Conservation (phyloP, 2,329 filamentous ascomycete species). For the Epichloe elymi region DNA sequence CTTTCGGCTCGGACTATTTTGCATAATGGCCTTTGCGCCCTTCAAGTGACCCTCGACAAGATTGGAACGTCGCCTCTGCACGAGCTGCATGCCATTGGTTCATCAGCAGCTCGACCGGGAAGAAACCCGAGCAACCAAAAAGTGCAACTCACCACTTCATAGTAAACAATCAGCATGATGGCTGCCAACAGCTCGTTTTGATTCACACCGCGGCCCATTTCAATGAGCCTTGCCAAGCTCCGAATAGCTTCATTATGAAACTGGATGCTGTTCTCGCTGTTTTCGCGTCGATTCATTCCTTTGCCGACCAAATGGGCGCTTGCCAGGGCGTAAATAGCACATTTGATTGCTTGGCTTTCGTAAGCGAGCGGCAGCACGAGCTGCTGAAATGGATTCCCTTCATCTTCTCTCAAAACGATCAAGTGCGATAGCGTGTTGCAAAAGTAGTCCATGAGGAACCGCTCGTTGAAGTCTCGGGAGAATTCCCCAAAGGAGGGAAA, state of each 20-base stretch:
- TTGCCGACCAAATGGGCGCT: slow-evolving; percentile 70
- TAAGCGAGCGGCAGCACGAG: slow-evolving; percentile 47
- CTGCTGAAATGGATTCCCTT: slow-evolving; percentile 49
- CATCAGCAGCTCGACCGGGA: background rate
- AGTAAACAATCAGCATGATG: slow-evolving; percentile 50
- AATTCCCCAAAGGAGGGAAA: slow-evolving; percentile 44
- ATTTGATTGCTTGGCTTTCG: slow-evolving; percentile 49
- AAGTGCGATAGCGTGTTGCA: slow-evolving; percentile 50
- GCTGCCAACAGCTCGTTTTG: slow-evolving; percentile 46
- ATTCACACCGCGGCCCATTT: slow-evolving; percentile 34
- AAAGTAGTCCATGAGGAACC: slow-evolving; percentile 47
- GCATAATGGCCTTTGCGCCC: slow-evolving; percentile 49
- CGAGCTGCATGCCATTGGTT: slow-evolving; percentile 29
- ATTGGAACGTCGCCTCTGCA: slow-evolving; percentile 44
- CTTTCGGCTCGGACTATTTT: slow-evolving; percentile 27
- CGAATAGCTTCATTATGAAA: slow-evolving; percentile 49
- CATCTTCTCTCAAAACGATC: slow-evolving; percentile 51
- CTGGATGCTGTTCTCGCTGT: slow-evolving; percentile 39
- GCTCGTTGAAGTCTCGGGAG: slow-evolving; percentile 37
- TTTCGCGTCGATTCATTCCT: slow-evolving; percentile 29
- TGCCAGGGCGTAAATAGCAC: slow-evolving; percentile 72
- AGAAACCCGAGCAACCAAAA: background rate
- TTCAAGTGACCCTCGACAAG: slow-evolving; percentile 49
- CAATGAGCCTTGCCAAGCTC: slow-evolving; percentile 42
- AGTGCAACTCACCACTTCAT: slow-evolving; percentile 42